Evolutionary conservation across 371 early-diverging fungal genomes (phyloP), one percentile per base, ranked within the genome.

Genomic region (Parasitella parasitica): DNA sequence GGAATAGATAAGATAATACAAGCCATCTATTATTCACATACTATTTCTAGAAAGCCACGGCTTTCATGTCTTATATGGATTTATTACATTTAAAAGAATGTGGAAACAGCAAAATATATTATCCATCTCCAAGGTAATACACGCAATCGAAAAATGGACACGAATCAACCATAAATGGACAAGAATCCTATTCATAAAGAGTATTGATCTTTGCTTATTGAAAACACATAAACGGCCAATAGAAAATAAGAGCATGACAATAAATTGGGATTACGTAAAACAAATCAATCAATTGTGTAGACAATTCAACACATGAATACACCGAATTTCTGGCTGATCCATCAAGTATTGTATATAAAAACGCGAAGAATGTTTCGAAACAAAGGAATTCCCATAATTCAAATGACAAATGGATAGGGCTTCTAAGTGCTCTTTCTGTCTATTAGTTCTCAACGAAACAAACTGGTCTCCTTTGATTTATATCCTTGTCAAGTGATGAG

Each of bases 11-110:
- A 38, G 16, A n/a, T 16, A 38, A 43, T 4, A 16, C 22, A 20
- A 2, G 22, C 20, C n/a, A n/a, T n/a, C n/a, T n/a, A n/a, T n/a
- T n/a, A n/a, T n/a, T 20, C 43, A 43, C 43, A 43, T 22, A 20
- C 43, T 43, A 43, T 43, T 43, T 43, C 43, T 43, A 43, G 43
- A 43, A 43, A 43, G 22, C 43, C 43, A 43, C 43, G 43, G 43
- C 22, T 43, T 43, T 43, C 43, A 43, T 12, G 43, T 43, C 43
- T 43, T 43, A 43, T 22, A 43, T 22, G n/a, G 22, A 43, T 43
- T 43, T 11, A 43, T 22, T 43, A 7, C 9, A 43, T 43, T 20
- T 43, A 43, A 43, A 20, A 20, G 43, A n/a, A 22, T 43, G 43
- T 43, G 22, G 20, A 43, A 32, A 32, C 6, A 43, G 43, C 22